Base-by-base conservation (phyloP, 2,329 filamentous ascomycete species). In the Tothia fuscella region DNA sequence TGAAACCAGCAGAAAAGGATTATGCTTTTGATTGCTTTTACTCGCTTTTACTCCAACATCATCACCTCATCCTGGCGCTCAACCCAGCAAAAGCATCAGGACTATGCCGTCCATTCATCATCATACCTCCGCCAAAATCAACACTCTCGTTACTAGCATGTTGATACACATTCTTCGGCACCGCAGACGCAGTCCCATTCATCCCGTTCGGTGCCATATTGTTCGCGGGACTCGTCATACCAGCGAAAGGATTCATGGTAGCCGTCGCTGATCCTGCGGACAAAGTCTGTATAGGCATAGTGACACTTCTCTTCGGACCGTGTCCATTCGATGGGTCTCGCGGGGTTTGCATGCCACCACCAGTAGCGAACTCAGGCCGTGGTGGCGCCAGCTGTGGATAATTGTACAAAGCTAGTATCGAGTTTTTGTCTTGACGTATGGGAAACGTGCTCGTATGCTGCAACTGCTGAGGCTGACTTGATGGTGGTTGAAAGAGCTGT, bases 51-150 rank as follows among this genome's bases (percentile, higher is more conserved):
- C 22, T 21, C 19, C 10, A 38, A 38, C n/a, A 29, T 12, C 14
- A 41, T 44, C 42, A 39, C 25, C 34, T 25, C 30, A 42, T 14
- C 44, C 62, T 59, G 34, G 80, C 76, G 52, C 80, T 85, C 48
- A 88, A 64, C 38, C 79, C 82, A 2, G 82, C 76, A 67, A 87
- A 88, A 12, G 82, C 82, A 59, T 88, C 82, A 3, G 82, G 82
- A 51, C 81, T 86, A 54, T 87, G 82, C 31, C 82, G 67, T 7
- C 82, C 82, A 51, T 51, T 72, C 43, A 75, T 74, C 51, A 71
- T 62, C 57, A 76, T 67, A 30, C 81, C 72, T 49, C 77, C 69
- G 42, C 68, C 74, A 46, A 70, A 70, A 46, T 68, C 66, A 56
- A 84, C 74, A 57, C 82, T 87, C 54, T 87, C 82, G 37, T 81